Conservation (phyloP, 2,329 filamentous ascomycete species). For the Phialophora verrucosa region DNA sequence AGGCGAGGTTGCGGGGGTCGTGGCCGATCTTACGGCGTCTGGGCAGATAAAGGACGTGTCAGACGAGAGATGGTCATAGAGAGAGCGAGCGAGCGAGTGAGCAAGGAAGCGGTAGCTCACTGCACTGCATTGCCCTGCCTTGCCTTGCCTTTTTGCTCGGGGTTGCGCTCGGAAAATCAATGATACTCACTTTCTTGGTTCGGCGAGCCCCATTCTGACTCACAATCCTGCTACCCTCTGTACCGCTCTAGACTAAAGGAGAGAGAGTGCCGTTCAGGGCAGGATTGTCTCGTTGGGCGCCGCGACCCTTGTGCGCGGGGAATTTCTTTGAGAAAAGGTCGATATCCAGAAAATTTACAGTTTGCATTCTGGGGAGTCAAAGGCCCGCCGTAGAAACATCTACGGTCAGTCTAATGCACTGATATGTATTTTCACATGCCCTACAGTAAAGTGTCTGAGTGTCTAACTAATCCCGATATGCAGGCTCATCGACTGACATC, state of each 20-base stretch:
- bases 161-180: neutral
- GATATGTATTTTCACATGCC: neutral
- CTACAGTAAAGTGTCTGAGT: neutral
- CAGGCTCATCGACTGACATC: neutral
- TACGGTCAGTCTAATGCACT: neutral
- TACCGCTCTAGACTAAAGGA: neutral
- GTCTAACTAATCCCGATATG: neutral
- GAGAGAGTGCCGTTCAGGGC: neutral
- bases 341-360: neutral
- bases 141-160: neutral
- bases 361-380: neutral
- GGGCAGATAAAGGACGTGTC: neutral
- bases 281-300: neutral
- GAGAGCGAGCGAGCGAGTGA: neutral
- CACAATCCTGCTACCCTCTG: neutral
- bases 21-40: constrained; percentile 75
- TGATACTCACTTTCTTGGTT: constrained; percentile 33
- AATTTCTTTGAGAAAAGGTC: neutral
- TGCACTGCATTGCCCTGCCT: neutral
- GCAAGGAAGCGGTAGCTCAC: neutral
- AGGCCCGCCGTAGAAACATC: neutral
- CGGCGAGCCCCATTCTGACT: constrained; percentile 34
- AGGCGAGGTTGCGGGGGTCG: constrained; percentile 95
- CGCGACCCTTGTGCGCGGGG: neutral
- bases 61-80: neutral